phyloP scores from a whole-genome alignment of 2,329 filamentous ascomycete genomes.

The Meredithiella fracta region DNA sequence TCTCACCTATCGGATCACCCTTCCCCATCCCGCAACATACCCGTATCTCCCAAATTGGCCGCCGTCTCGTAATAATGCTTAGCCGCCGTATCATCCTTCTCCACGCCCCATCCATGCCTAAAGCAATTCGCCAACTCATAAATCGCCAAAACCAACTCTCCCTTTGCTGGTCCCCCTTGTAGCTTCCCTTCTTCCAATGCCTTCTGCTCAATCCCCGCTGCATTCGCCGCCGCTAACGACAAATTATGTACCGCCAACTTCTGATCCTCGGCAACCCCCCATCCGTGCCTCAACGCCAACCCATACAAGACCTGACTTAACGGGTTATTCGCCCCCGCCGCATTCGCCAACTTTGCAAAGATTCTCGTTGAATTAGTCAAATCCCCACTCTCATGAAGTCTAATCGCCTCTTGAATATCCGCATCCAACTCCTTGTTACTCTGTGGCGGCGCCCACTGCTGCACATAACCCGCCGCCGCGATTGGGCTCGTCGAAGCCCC shows the following conservation, averaged over 20 bases:
- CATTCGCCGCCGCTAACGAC: slow-evolving; percentile 76
- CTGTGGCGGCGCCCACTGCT: slow-evolving; percentile 19
- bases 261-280: slow-evolving; percentile 66
- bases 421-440: slow-evolving; percentile 32
- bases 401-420: slow-evolving; percentile 89
- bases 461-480: slow-evolving; percentile 15
- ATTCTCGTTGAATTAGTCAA: slow-evolving; percentile 65
- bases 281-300: slow-evolving; percentile 79
- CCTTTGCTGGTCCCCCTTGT: slow-evolving; percentile 87
- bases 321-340: slow-evolving; percentile 72
- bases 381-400: slow-evolving; percentile 72
- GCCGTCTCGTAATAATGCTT: slow-evolving; percentile 92
- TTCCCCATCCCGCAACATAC: slow-evolving; percentile 27
- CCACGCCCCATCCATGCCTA: slow-evolving; percentile 84
- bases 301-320: slow-evolving; percentile 92
- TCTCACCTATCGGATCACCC: background rate
- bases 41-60: slow-evolving; percentile 83
- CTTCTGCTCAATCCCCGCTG: slow-evolving; percentile 68
- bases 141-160: slow-evolving; percentile 88
- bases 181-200: slow-evolving; percentile 77
- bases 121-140: slow-evolving; percentile 91
- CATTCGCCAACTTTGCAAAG: slow-evolving; percentile 72
- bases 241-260: slow-evolving; percentile 67
- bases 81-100: slow-evolving; percentile 71
- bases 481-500: slow-evolving; percentile 17